Percentiles rank a stretch among this genome's conserved stretches.
phyloP scores from a whole-genome alignment of 2,329 filamentous ascomycete genomes.

The Tolypocladium guangdongense region DNA sequence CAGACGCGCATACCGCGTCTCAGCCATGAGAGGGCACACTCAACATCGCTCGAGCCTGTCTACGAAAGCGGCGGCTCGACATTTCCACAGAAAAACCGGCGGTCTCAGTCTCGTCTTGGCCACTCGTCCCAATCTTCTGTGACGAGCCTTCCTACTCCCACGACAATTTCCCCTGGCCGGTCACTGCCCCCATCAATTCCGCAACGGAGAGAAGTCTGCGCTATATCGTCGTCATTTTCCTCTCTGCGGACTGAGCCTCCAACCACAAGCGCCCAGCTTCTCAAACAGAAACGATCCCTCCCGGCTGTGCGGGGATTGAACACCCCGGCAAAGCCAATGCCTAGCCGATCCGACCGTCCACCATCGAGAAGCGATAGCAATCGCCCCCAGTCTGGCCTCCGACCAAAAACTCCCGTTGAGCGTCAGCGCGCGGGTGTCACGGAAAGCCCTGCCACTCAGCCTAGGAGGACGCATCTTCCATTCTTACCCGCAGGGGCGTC shows the following conservation, averaged over 20 bases:
- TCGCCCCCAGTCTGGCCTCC: slow-evolving; percentile 40
- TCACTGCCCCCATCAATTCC: slow-evolving; percentile 48
- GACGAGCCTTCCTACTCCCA: slow-evolving; percentile 50
- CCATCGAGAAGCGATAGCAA: slow-evolving; percentile 44
- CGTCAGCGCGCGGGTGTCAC: slow-evolving; percentile 34
- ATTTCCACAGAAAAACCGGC: slow-evolving; percentile 42
- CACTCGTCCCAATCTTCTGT: slow-evolving; percentile 61
- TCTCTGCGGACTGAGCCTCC: slow-evolving; percentile 47
- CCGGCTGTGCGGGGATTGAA: slow-evolving; percentile 45
- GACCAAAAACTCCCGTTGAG: slow-evolving; percentile 64
- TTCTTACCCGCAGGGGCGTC: slow-evolving; percentile 72
- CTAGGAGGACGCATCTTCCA: slow-evolving; percentile 53
- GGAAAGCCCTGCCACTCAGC: slow-evolving; percentile 40
- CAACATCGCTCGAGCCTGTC: slow-evolving; percentile 73
- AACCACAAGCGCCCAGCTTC: slow-evolving; percentile 54
- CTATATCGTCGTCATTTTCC: slow-evolving; percentile 40
- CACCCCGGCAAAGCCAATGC: slow-evolving; percentile 37
- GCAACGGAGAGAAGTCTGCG: slow-evolving; percentile 46
- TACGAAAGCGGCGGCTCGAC: slow-evolving; percentile 77
- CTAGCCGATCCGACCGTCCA: slow-evolving; percentile 43
- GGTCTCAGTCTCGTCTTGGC: slow-evolving; percentile 56
- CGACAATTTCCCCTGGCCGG: slow-evolving; percentile 43
- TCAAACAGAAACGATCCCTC: slow-evolving; percentile 55
- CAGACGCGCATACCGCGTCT: slow-evolving; percentile 72
- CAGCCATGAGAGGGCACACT: slow-evolving; percentile 58